Evolutionary conservation across 371 early-diverging fungal species (phyloP).

Genomic region (Synchytrium microbalum): DNA sequence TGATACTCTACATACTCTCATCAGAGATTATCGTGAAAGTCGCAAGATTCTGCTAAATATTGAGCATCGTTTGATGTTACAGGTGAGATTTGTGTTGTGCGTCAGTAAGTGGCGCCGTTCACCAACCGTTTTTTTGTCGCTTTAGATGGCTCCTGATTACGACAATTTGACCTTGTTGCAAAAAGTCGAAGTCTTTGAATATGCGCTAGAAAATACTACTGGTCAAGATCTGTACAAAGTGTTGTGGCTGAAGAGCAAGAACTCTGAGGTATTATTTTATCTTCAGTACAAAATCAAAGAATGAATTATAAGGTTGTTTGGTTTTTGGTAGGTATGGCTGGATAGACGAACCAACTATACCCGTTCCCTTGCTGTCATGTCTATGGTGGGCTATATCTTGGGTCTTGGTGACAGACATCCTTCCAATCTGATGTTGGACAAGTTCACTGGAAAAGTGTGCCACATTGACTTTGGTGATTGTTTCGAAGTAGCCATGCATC

Average conservation of each 20-base stretch:
- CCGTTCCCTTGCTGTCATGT: constrained; percentile 93
- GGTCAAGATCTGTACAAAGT: constrained; percentile 94
- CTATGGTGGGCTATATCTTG: constrained; percentile 97
- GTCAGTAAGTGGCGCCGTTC: not conserved
- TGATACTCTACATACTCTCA: constrained; percentile 86
- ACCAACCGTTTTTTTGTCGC: not conserved
- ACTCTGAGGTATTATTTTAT: constrained; percentile 62
- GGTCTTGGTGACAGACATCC: constrained; percentile 98
- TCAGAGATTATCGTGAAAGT: constrained; percentile 83
- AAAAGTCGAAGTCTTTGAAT: constrained; percentile 93
- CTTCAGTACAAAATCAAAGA: not conserved
- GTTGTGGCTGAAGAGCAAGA: constrained; percentile 92
- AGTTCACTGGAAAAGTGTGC: constrained; percentile 89
- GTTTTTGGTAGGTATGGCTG: constrained; percentile 58
- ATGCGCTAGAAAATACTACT: constrained; percentile 85
- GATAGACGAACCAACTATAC: constrained; percentile 95
- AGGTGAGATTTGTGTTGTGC: constrained; percentile 27
- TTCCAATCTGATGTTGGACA: constrained; percentile 94
- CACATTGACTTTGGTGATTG: constrained; percentile 99
- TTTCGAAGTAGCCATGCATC: constrained; percentile 95
- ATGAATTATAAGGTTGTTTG: not conserved
- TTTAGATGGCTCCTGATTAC: constrained; percentile 84
- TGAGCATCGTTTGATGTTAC: constrained; percentile 90
- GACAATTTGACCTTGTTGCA: constrained; percentile 85
- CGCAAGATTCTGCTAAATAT: constrained; percentile 82